Percentiles rank a stretch among this genome's conserved stretches.
Evolutionary conservation across 208 protist genomes (phyloP).

Genomic region (Leishmania guyanensis): DNA sequence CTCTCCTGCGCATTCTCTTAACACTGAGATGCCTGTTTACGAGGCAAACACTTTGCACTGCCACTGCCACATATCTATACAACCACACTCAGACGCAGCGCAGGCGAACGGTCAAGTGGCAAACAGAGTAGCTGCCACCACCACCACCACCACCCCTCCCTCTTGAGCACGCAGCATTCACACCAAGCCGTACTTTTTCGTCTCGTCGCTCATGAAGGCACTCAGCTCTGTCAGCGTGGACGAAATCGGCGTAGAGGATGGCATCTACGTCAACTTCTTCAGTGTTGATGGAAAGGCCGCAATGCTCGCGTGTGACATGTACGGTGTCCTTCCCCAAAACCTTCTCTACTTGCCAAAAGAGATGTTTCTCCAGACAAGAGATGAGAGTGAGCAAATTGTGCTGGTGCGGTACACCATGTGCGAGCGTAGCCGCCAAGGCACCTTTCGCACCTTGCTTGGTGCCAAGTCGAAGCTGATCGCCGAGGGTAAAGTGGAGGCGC

Average conservation of each 20-base stretch:
- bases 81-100: not conserved
- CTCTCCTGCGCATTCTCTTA: not conserved
- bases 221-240: not conserved
- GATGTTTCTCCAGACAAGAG: not conserved
- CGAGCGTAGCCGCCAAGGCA: slow-evolving; percentile 18
- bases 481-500: slow-evolving; percentile 7
- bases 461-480: slow-evolving; percentile 14
- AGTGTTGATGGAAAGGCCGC: slow-evolving; percentile 12
- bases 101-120: not conserved
- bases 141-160: not conserved
- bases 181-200: not conserved
- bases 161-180: not conserved
- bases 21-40: not conserved
- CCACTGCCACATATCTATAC: not conserved
- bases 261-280: slow-evolving; percentile 19
- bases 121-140: not conserved
- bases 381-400: slow-evolving; percentile 13
- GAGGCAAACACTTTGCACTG: not conserved
- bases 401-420: slow-evolving; percentile 23
- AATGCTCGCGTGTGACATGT: slow-evolving; percentile 19
- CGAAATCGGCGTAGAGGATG: slow-evolving; percentile 6
- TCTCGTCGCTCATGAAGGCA: not conserved
- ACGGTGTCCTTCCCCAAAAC: slow-evolving; percentile 8
- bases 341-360: slow-evolving; percentile 14
- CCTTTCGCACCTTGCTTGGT: slow-evolving; percentile 19